Base-by-base conservation (phyloP, 2,329 filamentous ascomycete species). In the Penicillium sp. region DNA sequence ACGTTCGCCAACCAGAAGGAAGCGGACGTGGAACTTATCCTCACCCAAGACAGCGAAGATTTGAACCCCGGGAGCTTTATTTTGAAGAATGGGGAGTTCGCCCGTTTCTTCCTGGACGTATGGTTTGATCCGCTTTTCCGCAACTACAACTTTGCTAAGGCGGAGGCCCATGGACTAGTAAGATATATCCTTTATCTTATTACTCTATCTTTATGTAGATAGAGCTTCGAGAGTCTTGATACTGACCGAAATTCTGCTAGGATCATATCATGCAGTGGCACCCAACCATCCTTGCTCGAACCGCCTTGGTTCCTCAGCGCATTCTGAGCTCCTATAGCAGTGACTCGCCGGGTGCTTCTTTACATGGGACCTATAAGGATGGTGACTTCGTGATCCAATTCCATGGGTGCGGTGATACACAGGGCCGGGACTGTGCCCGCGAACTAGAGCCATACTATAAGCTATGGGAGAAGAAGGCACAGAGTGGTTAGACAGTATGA, bases 91-190 rank as follows among this genome's bases (percentile, higher is more conserved):
- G 91, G 92, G 22, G 90, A 94, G 53, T 99, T 93, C 90, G 89
- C 90, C 42, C 89, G 88, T 69, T 99, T 89, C 78, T 90, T 99
- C 69, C 75, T 97, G 17, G 94, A 99, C 71, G 88, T 90, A 1
- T 99, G 94, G 94, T 96, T 94, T 69, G 91, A 97, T 71, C 94
- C 94, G 45, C 78, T 97, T 41, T 99, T 96, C 75, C 83, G 93
- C 61, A 89, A 82, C 63, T 99, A 99, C 77, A 96, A 96, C 70
- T 99, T 99, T 69, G 90, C 95, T 69, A 97, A 95, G 73, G 92
- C 91, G 0, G 94, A 99, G 74, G 84, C 82, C 25, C 93, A 99
- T 78, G 92, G 93, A 48, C 75, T 99, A 78, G 94, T 91, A 79
- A 70, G 86, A 72, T 31, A 30, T 48, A 17, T 35, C 3, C 2